Evolutionary conservation across 2,329 filamentous ascomycete species (phyloP).

Genomic region (Kalaharituber pfeilii): DNA sequence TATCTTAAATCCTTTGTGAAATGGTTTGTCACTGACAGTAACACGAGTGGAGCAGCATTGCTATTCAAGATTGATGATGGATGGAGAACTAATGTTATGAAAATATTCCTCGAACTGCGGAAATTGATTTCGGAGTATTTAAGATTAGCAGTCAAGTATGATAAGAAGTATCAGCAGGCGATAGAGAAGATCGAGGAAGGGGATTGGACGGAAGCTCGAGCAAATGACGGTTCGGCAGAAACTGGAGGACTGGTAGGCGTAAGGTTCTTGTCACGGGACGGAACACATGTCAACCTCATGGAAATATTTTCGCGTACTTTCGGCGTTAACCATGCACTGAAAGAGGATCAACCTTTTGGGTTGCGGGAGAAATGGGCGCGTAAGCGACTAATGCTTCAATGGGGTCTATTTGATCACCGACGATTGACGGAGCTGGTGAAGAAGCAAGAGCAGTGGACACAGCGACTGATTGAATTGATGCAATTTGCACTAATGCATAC

Average conservation of each 20-base stretch:
- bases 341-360: neutral
- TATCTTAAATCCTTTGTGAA: slow-evolving; percentile 4
- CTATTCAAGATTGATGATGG: slow-evolving; percentile 4
- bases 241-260: slow-evolving; percentile 21
- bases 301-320: neutral
- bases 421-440: slow-evolving; percentile 21
- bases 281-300: neutral
- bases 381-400: slow-evolving; percentile 24
- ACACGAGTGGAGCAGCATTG: neutral
- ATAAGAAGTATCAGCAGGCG: slow-evolving; percentile 3
- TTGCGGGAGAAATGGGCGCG: neutral
- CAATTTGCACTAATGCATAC: slow-evolving; percentile 18
- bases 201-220: slow-evolving; percentile 17
- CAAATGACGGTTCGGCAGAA: slow-evolving; percentile 20
- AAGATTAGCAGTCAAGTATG: slow-evolving; percentile 19
- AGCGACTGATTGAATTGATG: slow-evolving; percentile 23
- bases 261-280: neutral
- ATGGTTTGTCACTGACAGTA: slow-evolving; percentile 1
- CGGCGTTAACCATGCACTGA: slow-evolving; percentile 5
- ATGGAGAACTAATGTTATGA: slow-evolving; percentile 27
- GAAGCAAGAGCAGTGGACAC: slow-evolving; percentile 23
- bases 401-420: slow-evolving; percentile 25
- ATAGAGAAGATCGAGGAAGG: neutral
- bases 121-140: slow-evolving; percentile 21
- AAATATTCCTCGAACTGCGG: slow-evolving; percentile 24